Evolutionary conservation across 495 filamentous ascomycete species (phyloP), one percentile per base, ranked within the genome.

Genomic region (Hyphodiscus hymeniophilus): DNA sequence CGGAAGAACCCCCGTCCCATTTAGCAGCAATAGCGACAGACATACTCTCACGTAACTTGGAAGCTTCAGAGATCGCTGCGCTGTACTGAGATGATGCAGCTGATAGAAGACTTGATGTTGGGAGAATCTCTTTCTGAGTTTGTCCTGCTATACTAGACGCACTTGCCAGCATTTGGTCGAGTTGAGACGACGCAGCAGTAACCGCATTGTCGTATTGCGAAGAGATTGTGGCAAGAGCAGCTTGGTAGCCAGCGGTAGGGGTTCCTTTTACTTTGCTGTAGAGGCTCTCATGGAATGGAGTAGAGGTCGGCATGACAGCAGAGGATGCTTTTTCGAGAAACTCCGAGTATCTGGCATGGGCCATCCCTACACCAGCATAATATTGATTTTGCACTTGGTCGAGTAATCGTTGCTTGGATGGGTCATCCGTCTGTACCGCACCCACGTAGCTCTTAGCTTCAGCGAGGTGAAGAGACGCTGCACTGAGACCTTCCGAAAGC

Each of bases 331-430:
- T 78, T 11, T 70, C 71, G 6, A 89, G 50, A 55, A 91, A 89
- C 22, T 81, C 79, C 8, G 82, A 78, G 55, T 88, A 90, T 16
- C 79, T 77, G 35, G 80, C 85, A 58, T 92, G 84, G 2, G 87
- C 87, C 17, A 87, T 53, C 13, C 87, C 87, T 44, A 90, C 53
- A 8, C 78, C 84, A 46, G 87, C 81, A 54, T 89, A 89, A 60
- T 89, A 92, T 52, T 81, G 82, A 44, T 79, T 69, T 51, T 77
- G 79, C 22, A 82, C 80, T 34, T 76, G 65, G 46, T 80, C 75
- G 16, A 77, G 67, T 7, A 84, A 53, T 52, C 81, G 74, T 52
- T 70, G 67, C 7, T 34, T 66, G 49, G 15, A 62, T 63, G 11
- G 61, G 60, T 11, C 75, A 77, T 76, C 73, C 3, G 81, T 77